Base-by-base conservation (phyloP, 495 filamentous ascomycete genomes). In the Cercophora sp. region DNA sequence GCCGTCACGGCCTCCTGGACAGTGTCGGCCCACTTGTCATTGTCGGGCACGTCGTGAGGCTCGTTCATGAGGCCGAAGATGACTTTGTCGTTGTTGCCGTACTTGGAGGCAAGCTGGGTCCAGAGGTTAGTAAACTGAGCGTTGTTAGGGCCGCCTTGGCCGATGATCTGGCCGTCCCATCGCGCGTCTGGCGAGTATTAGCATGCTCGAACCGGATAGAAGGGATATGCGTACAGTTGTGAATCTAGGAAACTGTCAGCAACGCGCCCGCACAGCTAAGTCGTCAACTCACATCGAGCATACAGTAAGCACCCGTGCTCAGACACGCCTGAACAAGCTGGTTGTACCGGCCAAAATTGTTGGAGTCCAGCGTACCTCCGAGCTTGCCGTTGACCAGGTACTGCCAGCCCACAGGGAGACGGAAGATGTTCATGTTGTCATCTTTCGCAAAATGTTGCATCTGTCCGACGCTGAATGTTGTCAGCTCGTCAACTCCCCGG, bases 61-160 rank as follows among this genome's bases (percentile, higher is more conserved):
- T 82, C 80, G 51, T 83, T 83, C 71, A 82, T 78, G 18, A 82
- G 50, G 16, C 79, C 80, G 61, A 83, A 81, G 5, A 70, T 63
- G 5, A 82, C 63, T 22, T 74, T 78, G 15, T 57, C 22, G 11
- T 72, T 34, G 16, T 34, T 54, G 9, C 64, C 71, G 52, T 82
- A 84, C 51, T 80, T 78, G 15, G 58, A 71, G 11, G 80, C 80
- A 5, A 83, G 54, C 56, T 81, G 74, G 6, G 59, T 64, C 80
- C 79, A 83, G 11, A 82, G 54, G 51, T 58, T 65, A 1, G 70
- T 70, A 44, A 82, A 78, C 22, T 82, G 66, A 4, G 60, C 73
- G 54, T 81, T 74, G 16, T 68, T 69, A 2, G 80, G 77, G 1
- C 76, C 78, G 20, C 76, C 75, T 55, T 81, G 77, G 4, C 80